Base-by-base conservation (phyloP, 169 alveolate species). In the Fabrea salina region DNA sequence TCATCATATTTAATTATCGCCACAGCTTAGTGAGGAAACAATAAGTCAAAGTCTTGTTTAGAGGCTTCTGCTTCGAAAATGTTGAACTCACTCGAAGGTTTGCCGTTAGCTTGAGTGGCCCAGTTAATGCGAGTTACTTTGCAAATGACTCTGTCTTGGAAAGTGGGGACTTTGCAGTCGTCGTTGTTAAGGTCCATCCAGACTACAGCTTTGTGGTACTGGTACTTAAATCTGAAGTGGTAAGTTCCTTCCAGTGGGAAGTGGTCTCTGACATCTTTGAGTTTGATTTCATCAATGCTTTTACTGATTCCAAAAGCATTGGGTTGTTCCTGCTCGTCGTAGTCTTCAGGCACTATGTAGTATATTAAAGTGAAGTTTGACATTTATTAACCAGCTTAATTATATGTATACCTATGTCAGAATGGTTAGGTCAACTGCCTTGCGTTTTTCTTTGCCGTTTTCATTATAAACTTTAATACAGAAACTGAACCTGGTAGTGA, bases 181-280 rank as follows among this genome's bases (percentile, higher is more conserved):
- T 86, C 91, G 81, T 83, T 87, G 53, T 79, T 87, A 30, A 87
- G 43, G 50, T 87, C 93, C 22, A 87, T 79, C 91, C 93, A 87
- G 51, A 87, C 91, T 16, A 53, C 53, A 50, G 51, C 64, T 33
- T 81, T 81, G 39, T 74, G 67, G 57, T 50, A 64, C 16, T 58
- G 67, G 61, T 76, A 79, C 76, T 87, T 85, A 75, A 87, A 87
- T 53, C 92, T 79, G 59, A 87, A 87, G 70, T 84, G 88, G 61
- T 87, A 87, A n/a, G 54, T 54, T 0, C 93, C 93, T 25, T 86
- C 91, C 5, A 87, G 74, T 7, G 93, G 93, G 49, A 87, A 87
- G 58, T 56, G 44, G 39, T 80, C 84, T 57, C 75, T 74, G 35
- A 87, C 78, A 54, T 87, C 93, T 19, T 67, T 39, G 27, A 87